Evolutionary conservation across 768 basidiomycete genomes (phyloP).

Genomic region (Tylopilus sp.): DNA sequence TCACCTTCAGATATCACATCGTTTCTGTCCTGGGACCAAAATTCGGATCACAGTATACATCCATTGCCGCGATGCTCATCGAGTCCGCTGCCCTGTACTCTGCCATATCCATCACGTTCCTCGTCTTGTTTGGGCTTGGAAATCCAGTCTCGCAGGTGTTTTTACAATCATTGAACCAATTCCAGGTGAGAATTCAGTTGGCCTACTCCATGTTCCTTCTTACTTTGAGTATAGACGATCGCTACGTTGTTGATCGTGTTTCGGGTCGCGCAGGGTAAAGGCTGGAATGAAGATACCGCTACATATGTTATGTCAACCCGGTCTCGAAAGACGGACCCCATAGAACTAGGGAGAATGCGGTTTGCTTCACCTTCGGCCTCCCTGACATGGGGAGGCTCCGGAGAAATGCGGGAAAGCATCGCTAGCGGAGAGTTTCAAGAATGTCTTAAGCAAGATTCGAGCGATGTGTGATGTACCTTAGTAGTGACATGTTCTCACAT

Average conservation of each 20-base stretch:
- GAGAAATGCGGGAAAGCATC: not conserved
- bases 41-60: slow-evolving; percentile 27
- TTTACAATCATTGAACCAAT: slow-evolving; percentile 24
- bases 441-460: no score
- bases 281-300: slow-evolving; percentile 1
- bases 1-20: slow-evolving; percentile 16
- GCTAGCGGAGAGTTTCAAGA: not conserved
- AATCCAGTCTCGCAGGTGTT: slow-evolving; percentile 26
- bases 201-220: not conserved
- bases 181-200: slow-evolving; percentile 20
- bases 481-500: no score
- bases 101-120: slow-evolving; percentile 24
- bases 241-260: slow-evolving; percentile 9
- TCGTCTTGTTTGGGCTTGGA: slow-evolving; percentile 24
- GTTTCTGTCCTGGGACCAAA: slow-evolving; percentile 16
- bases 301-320: not conserved
- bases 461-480: no score
- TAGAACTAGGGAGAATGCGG: not conserved
- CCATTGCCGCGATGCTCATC: slow-evolving; percentile 32
- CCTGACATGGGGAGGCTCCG: not conserved
- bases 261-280: slow-evolving; percentile 9
- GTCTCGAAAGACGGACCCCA: not conserved
- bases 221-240: not conserved
- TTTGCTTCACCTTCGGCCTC: slow-evolving; percentile 1
- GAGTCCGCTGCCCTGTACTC: slow-evolving; percentile 34